phyloP scores from a whole-genome alignment of 2,329 filamentous ascomycete genomes.

The Xylariales sp. region DNA sequence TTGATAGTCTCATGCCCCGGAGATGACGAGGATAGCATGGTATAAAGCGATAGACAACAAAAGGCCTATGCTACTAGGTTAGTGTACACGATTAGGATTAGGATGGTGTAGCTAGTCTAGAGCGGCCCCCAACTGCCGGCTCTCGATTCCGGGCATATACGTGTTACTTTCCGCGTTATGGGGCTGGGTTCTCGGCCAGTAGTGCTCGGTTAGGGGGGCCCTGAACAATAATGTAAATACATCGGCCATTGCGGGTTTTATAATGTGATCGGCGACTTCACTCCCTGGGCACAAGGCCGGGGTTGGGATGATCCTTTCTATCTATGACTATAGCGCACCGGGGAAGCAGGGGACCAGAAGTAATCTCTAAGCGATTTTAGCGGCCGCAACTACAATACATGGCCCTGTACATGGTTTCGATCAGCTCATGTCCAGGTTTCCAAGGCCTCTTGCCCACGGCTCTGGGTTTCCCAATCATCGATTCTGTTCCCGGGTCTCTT shows the following conservation, averaged over 20 bases:
- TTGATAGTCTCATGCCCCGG: conserved; percentile 2
- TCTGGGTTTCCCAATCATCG: conserved; percentile 27
- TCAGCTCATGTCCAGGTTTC: conserved; percentile 16
- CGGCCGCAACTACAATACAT: conserved; percentile 19
- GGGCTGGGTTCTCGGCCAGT: not conserved
- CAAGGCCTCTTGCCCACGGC: conserved; percentile 20
- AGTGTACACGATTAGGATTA: not conserved
- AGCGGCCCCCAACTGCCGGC: conserved; percentile 2
- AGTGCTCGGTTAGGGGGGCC: too few species aligned
- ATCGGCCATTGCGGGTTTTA: conserved; percentile 15
- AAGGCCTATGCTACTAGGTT: not conserved
- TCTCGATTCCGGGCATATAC: conserved; percentile 5
- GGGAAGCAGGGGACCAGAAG: conserved; percentile 16
- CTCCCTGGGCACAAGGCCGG: conserved; percentile 1
- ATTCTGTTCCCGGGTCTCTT: conserved; percentile 16
- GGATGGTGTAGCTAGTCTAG: not conserved
- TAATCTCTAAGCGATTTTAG: conserved; percentile 17
- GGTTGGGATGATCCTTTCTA: conserved; percentile 24
- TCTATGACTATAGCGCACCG: conserved; percentile 11
- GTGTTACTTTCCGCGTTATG: not conserved
- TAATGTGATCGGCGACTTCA: conserved; percentile 7
- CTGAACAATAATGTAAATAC: conserved; percentile 1
- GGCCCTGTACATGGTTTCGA: conserved; percentile 18
- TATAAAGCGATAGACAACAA: not conserved
- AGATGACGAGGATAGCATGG: not conserved